Percentiles rank a stretch among this genome's conserved stretches.
phyloP scores from a whole-genome alignment of 176 grass and related monocot genomes.

The Oryza coarctata region DNA sequence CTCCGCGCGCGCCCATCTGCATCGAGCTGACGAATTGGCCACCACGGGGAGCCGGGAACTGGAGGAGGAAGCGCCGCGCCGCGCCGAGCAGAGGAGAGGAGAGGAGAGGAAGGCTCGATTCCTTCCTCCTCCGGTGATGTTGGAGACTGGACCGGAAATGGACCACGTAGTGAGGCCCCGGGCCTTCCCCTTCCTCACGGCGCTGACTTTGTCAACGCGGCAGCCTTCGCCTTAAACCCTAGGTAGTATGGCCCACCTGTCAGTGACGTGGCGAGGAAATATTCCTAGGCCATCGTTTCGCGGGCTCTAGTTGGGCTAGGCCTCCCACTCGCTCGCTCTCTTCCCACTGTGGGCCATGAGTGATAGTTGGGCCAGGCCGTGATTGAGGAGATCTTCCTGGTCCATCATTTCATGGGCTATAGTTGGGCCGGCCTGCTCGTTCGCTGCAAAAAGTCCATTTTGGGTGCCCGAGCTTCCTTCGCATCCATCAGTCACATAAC shows the following conservation, averaged over 20 bases:
- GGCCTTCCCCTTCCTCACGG: neutral
- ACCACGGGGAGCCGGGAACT: neutral
- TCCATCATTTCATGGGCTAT: no score
- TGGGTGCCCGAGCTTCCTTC: no score
- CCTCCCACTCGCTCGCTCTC: no score
- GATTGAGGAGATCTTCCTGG: no score
- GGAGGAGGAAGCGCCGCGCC: neutral
- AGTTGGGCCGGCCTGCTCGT: no score
- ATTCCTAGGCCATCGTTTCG: neutral
- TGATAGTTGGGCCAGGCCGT: no score
- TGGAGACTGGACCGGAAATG: conserved; percentile 57
- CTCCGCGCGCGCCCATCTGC: conserved; percentile 31
- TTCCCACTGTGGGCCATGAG: no score
- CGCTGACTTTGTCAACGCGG: conserved; percentile 23
- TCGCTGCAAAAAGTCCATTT: no score
- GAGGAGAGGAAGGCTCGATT: neutral
- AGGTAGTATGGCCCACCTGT: neutral
- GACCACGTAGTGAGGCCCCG: conserved; percentile 47
- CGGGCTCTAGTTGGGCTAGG: neutral
- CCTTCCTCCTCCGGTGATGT: conserved; percentile 27
- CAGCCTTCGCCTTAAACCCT: conserved; percentile 34
- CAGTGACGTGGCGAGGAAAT: neutral
- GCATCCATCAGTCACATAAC: no score
- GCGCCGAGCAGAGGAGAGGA: neutral
- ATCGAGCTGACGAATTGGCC: conserved; percentile 10